Percentiles rank a stretch among this genome's conserved stretches.
Conservation (phyloP, 176 grass and related monocot genomes). For the Cenchrus fungigraminus region DNA sequence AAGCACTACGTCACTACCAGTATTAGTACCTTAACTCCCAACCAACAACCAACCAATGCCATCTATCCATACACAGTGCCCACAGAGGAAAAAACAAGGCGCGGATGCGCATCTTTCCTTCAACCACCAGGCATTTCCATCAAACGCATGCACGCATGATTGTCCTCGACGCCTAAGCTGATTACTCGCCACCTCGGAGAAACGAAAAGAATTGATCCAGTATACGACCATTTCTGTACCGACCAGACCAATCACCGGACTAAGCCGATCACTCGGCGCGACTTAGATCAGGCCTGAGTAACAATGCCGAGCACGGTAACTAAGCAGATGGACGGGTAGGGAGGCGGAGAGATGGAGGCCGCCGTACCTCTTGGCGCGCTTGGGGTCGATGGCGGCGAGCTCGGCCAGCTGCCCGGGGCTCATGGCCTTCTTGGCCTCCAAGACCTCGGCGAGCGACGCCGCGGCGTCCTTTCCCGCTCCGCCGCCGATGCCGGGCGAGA, state of each 20-base stretch:
- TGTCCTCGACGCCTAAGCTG: slow-evolving; percentile 8
- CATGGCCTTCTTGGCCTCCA: slow-evolving; percentile 99
- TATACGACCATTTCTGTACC: not conserved
- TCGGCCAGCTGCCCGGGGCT: slow-evolving; percentile 82
- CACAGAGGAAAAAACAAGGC: not conserved
- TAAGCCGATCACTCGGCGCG: not conserved
- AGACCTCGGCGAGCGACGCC: slow-evolving; percentile 60
- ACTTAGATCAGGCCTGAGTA: not conserved
- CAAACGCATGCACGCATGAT: slow-evolving; percentile 25
- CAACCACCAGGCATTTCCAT: slow-evolving; percentile 11
- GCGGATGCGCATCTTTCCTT: slow-evolving; percentile 24
- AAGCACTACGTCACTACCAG: slow-evolving; percentile 4
- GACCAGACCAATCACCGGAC: not conserved
- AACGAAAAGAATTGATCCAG: slow-evolving; percentile 14
- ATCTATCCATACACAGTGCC: slow-evolving; percentile 35
- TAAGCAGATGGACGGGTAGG: not conserved
- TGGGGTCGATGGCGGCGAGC: slow-evolving; percentile 86
- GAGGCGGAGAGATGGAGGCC: not conserved
- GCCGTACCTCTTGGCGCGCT: slow-evolving; percentile 86
- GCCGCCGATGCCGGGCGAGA: slow-evolving; percentile 33
- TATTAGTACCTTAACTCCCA: slow-evolving; percentile 40
- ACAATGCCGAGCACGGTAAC: not conserved
- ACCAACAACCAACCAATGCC: slow-evolving; percentile 25
- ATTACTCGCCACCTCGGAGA: slow-evolving; percentile 17
- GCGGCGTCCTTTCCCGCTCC: slow-evolving; percentile 49